phyloP scores from a whole-genome alignment of 768 basidiomycete species.

The Saitozyma sp. region DNA sequence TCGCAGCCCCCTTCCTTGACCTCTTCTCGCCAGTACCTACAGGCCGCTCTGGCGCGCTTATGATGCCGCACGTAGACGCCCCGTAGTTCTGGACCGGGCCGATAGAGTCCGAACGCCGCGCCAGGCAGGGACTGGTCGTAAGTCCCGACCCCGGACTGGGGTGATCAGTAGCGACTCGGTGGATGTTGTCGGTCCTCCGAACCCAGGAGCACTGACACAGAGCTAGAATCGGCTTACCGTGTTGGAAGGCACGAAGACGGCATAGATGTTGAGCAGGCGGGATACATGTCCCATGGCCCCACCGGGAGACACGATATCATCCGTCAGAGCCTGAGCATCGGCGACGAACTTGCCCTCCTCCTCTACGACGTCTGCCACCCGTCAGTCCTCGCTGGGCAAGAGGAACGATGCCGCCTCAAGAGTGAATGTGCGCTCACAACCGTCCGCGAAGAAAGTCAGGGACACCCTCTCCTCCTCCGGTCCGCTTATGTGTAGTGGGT shows the following conservation, averaged over 20 bases:
- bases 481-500: conserved; percentile 36
- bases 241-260: conserved; percentile 44
- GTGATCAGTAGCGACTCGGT: not conserved
- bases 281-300: conserved; percentile 44
- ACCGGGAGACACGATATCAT: conserved; percentile 37
- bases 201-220: not conserved
- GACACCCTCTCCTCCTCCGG: conserved; percentile 32
- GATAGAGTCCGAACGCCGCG: conserved; percentile 46
- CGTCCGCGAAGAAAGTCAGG: conserved; percentile 50
- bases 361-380: conserved; percentile 30
- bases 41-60: conserved; percentile 40
- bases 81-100: conserved; percentile 47
- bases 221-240: not conserved
- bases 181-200: not conserved
- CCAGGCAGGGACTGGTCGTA: conserved; percentile 21
- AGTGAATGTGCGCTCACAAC: conserved; percentile 31
- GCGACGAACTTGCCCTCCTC: conserved; percentile 40
- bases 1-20: conserved; percentile 44
- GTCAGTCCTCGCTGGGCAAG: not conserved
- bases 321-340: conserved; percentile 38
- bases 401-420: not conserved
- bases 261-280: conserved; percentile 46
- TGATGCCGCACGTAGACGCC: conserved; percentile 43
- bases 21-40: conserved; percentile 30
- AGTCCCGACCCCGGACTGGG: conserved; percentile 47